Base-by-base conservation (phyloP, 139 green algal species). In the Microglena sp. region DNA sequence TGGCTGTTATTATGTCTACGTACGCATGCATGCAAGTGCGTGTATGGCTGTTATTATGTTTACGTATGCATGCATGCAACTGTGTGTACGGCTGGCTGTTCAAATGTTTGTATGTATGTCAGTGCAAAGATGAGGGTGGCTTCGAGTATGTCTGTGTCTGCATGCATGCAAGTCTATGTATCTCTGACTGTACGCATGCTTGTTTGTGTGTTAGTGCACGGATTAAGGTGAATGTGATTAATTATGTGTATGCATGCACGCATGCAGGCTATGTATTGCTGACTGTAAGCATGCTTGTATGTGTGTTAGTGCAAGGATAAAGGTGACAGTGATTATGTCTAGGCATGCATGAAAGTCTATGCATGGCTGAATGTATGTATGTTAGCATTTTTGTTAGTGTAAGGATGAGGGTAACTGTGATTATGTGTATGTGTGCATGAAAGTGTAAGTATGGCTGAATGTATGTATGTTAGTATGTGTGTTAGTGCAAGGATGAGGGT, bases 261-360 rank as follows among this genome's bases (percentile, higher is more conserved):
- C n/a, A n/a, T n/a, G n/a, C n/a, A n/a, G n/a, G n/a, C n/a, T n/a
- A n/a, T n/a, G n/a, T n/a, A n/a, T n/a, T n/a, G n/a, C n/a, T n/a
- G 57, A 90, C 60, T 1, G 71, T 53, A 50, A 11, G 40, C 40
- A 18, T 50, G 40, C 40, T 11, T 50, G 40, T 50, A 18, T 50
- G 40, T 50, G 40, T 50, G 40, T 50, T 11, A 24, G 40, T 50
- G 40, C 18, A 18, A 24, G 40, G 11, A 18, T 50, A 18, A 24
- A 18, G 11, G 40, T 50, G 40, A 24, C 15, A 24, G 40, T 18
- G 40, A 24, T 11, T 50, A 18, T 50, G 40, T 50, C 15, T 18
- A 50, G 15, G 40, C 40, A 18, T 50, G 40, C 18, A 18, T 18
- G 40, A 11, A 24, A 24, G 40, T 50, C 15, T 18, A 18, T 50